These are phyloP conservation scores for Ramaria rubella DNA, from an alignment of 768 basidiomycete species.

Conservation along the genomic window DNA sequence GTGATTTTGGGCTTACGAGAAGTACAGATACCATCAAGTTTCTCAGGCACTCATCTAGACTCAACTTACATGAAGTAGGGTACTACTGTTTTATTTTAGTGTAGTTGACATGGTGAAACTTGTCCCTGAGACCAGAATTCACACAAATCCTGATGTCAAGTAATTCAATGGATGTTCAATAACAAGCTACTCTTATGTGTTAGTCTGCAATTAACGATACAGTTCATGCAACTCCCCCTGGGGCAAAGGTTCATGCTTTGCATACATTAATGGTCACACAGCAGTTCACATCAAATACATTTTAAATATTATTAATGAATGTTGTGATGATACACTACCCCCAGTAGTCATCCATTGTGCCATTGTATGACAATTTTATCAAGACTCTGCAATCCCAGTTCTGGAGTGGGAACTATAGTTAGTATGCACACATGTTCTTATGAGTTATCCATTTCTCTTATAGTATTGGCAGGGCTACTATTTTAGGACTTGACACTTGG, in stretches of 20 bases:
- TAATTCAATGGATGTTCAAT: not conserved
- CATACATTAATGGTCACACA: slow-evolving; percentile 13
- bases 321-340: not conserved
- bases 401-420: not conserved
- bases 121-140: not conserved
- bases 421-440: not conserved
- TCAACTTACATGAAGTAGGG: not conserved
- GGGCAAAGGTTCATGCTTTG: slow-evolving; percentile 12
- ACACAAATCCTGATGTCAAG: not conserved
- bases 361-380: not conserved
- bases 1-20: not conserved
- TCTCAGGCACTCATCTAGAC: not conserved
- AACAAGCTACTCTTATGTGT: not conserved
- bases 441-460: not conserved
- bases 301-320: slow-evolving; percentile 6
- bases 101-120: not conserved
- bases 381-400: not conserved
- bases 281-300: slow-evolving; percentile 14
- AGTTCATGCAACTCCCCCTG: slow-evolving; percentile 9
- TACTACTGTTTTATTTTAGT: not conserved
- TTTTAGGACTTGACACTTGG: slow-evolving; percentile 15
- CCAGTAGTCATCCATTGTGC: slow-evolving; percentile 11
- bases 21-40: not conserved
- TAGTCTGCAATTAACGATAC: slow-evolving; percentile 4
- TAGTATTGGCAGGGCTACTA: not conserved